Percentiles rank a stretch among this genome's conserved stretches.
Conservation (phyloP, 192 early-diverging fungal species). For the Coemansia sp. region DNA sequence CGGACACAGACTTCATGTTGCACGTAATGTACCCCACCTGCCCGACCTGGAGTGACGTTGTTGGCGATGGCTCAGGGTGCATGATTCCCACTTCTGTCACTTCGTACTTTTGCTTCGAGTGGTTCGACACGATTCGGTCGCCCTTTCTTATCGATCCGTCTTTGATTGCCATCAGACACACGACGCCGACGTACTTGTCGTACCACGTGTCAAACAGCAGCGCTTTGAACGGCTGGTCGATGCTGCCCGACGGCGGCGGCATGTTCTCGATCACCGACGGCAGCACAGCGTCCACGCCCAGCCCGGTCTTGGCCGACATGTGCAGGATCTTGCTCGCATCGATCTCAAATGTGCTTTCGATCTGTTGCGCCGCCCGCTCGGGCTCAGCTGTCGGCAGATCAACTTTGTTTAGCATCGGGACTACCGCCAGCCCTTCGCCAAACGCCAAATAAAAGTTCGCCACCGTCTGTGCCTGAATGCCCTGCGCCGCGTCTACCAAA, state of each 20-base stretch:
- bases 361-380: constrained; percentile 71
- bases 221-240: constrained; percentile 70
- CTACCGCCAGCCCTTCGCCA: constrained; percentile 77
- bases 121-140: constrained; percentile 76
- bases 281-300: constrained; percentile 74
- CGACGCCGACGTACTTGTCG: constrained; percentile 95
- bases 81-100: constrained; percentile 91
- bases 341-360: constrained; percentile 87
- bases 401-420: constrained; percentile 94
- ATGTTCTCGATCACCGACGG: constrained; percentile 75
- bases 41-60: constrained; percentile 55
- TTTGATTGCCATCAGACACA: constrained; percentile 86
- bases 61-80: constrained; percentile 82
- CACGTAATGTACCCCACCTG: constrained; percentile 91
- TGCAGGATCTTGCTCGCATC: constrained; percentile 60
- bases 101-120: constrained; percentile 82
- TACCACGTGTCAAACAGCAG: constrained; percentile 98
- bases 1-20: constrained; percentile 89
- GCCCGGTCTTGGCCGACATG: constrained; percentile 86
- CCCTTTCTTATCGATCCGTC: constrained; percentile 78
- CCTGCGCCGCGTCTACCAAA: constrained; percentile 91
- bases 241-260: constrained; percentile 70
- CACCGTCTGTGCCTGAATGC: constrained; percentile 97
- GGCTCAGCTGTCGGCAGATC: constrained; percentile 89
- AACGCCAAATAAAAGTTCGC: constrained; percentile 96